Evolutionary conservation across 306 rosid species (phyloP), one percentile per base, ranked within the genome.

Genomic region (Biancaea sappan): DNA sequence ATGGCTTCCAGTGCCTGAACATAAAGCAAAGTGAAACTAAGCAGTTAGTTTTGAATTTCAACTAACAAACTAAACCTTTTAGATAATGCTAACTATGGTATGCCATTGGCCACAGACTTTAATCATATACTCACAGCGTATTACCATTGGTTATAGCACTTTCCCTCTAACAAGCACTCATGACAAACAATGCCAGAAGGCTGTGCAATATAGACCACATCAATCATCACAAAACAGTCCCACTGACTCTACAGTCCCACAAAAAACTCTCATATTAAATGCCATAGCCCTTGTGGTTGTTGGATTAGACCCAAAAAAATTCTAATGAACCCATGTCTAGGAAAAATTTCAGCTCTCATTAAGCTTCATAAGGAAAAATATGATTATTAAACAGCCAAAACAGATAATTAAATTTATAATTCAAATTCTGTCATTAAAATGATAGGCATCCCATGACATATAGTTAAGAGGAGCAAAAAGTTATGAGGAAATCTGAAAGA

Each of bases 1-100:
- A 93, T 93, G 78, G 98, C 98, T 85, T 93, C 98, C 77, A 93
- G 73, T 56, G 98, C 98, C 98, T 93, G 86, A 74, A 65, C 66
- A 37, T 69, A 35, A 77, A 79, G 54, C 40, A 75, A 76, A 67
- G n/a, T 34, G 70, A 52, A 34, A 75, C 52, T 25, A 46, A 10
- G 32, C 43, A 8, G 15, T 69, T 25, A 77, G 26, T 52, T 53
- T 54, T 16, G 2, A 21, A 61, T 34, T 62, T 62, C 48, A 35
- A 11, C 18, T 11, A 19, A 35, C 40, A 29, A 59, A 32, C 19
- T 0, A 25, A 37, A 35, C 10, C 0, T 11, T 62, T 19, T 2
- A 21, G 22, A 35, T 24, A 37, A 9, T 37, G 14, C 46, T 16
- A 32, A 34, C 18, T 35, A 9, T 37, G 46, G 47, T 18, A 37